Evolutionary conservation across 306 rosid genomes (phyloP).

Genomic region (Begonia fuchsioides): DNA sequence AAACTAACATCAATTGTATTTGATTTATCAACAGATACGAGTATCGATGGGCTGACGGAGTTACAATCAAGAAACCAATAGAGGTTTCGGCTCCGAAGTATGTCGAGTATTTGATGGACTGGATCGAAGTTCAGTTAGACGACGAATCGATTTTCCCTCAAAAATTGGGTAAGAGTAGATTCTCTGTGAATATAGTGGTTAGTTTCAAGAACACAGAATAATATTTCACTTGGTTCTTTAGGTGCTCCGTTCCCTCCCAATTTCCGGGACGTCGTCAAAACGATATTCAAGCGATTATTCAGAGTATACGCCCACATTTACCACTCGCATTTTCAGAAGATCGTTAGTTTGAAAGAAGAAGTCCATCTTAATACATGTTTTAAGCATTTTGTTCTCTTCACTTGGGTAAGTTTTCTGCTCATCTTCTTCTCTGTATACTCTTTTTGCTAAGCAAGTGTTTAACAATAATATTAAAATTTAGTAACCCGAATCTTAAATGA

Average conservation of each 20-base stretch:
- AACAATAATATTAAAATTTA: too few relatives aligned
- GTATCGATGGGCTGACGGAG: slow-evolving; percentile 90
- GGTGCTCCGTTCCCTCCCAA: slow-evolving; percentile 70
- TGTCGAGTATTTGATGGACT: too few relatives aligned
- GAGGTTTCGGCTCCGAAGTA: too few relatives aligned
- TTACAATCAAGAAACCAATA: slow-evolving; percentile 63
- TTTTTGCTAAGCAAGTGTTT: too few relatives aligned
- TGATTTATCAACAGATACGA: slow-evolving; percentile 37
- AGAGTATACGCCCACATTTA: slow-evolving; percentile 90
- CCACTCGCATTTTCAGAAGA: slow-evolving; percentile 73
- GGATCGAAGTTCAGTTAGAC: slow-evolving; percentile 63
- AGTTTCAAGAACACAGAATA: neutral
- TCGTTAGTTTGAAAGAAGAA: slow-evolving; percentile 77
- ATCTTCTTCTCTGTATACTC: neutral
- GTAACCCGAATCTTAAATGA: too few relatives aligned
- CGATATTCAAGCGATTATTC: slow-evolving; percentile 68
- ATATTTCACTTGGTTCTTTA: slow-evolving; percentile 11
- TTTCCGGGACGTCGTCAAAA: slow-evolving; percentile 66
- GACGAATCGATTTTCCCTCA: slow-evolving; percentile 82
- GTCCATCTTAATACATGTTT: slow-evolving; percentile 90
- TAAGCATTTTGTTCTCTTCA: slow-evolving; percentile 80
- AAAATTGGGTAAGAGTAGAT: slow-evolving; percentile 34
- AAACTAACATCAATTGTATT: neutral
- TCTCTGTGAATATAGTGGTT: slow-evolving; percentile 1
- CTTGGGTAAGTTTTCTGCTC: slow-evolving; percentile 42